A percentile compares a stretch with the other conserved stretches of the same genome.
These are phyloP conservation scores for Lipomyces spencermartinsiae DNA, from an alignment of 805 yeast genomes.

Conservation along the genomic window DNA sequence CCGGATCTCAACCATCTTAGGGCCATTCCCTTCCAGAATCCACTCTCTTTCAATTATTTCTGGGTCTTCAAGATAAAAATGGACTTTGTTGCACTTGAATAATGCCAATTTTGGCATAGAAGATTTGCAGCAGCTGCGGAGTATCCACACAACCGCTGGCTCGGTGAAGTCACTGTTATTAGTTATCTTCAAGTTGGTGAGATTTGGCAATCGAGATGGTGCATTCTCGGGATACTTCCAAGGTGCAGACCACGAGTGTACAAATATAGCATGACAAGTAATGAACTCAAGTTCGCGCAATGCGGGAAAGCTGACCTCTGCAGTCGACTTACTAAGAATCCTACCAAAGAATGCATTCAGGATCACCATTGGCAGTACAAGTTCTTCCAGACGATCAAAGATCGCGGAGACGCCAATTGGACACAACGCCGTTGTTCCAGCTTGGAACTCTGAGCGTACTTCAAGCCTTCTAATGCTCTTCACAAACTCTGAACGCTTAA, in stretches of 20 bases:
- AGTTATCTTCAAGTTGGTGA: neutral
- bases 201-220: neutral
- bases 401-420: neutral
- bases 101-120: neutral
- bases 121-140: neutral
- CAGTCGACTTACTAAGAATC: neutral
- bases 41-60: neutral
- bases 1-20: neutral
- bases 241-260: neutral
- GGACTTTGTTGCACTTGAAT: neutral
- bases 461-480: neutral
- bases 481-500: neutral
- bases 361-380: conserved; percentile 1
- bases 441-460: neutral
- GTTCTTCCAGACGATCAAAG: neutral
- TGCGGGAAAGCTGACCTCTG: neutral
- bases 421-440: conserved; percentile 1
- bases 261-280: neutral
- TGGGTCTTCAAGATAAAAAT: neutral
- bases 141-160: neutral
- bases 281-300: neutral
- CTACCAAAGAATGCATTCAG: neutral
- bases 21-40: neutral
- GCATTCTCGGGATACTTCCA: neutral
- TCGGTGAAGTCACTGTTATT: neutral